Conservation (phyloP, 331 rosid genomes). For the Prunus yedoensis region DNA sequence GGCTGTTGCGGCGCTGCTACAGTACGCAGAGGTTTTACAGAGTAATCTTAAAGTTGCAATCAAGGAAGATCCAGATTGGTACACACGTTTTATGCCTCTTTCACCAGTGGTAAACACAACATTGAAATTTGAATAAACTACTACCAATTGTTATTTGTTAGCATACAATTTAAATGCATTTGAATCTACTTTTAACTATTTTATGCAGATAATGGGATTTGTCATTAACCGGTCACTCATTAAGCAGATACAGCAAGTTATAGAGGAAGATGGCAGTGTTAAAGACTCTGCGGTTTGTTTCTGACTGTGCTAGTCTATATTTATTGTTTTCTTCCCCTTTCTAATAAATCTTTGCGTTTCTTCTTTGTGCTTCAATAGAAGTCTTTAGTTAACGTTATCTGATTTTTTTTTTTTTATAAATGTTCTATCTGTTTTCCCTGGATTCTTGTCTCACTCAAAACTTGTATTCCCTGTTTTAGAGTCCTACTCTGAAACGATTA, state of each 20-base stretch:
- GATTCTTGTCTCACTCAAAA: neutral
- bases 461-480: slow-evolving; percentile 43
- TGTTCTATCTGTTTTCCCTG: neutral
- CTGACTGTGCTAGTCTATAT: slow-evolving; percentile 9
- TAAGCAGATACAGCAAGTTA: slow-evolving; percentile 65
- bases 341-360: neutral
- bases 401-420: neutral
- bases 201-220: slow-evolving; percentile 71
- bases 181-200: slow-evolving; percentile 1
- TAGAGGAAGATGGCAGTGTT: slow-evolving; percentile 81
- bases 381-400: neutral
- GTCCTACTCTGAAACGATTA: slow-evolving; percentile 59
- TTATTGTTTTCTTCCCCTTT: neutral
- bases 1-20: slow-evolving; percentile 63
- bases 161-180: slow-evolving; percentile 19
- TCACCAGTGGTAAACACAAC: slow-evolving; percentile 65
- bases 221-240: slow-evolving; percentile 62
- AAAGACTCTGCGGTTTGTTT: slow-evolving; percentile 95
- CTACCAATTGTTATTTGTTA: slow-evolving; percentile 6
- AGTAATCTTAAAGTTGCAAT: slow-evolving; percentile 60
- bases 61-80: slow-evolving; percentile 74
- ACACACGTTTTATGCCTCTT: slow-evolving; percentile 81
- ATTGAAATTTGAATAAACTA: slow-evolving; percentile 20
- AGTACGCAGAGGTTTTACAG: slow-evolving; percentile 67
- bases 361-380: slow-evolving; percentile 24